Evolutionary conservation across 768 basidiomycete species (phyloP).

Genomic region (Gymnopilus junonius): DNA sequence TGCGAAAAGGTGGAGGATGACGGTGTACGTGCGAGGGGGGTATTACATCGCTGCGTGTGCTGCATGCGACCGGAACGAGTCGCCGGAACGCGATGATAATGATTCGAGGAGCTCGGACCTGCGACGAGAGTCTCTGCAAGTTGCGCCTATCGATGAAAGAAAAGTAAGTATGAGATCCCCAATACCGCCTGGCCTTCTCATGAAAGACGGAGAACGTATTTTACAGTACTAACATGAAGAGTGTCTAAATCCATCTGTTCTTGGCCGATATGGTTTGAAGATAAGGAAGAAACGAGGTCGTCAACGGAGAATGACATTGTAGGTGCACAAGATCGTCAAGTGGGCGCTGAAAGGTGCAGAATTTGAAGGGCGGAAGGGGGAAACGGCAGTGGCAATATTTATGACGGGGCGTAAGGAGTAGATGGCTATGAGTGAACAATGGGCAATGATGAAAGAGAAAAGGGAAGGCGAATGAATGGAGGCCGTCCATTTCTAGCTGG

Average conservation of each 20-base stretch:
- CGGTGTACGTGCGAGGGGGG: conserved; percentile 9
- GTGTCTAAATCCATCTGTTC: conserved; percentile 12
- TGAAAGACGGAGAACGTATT: neutral
- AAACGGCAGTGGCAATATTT: neutral
- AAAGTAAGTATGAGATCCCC: neutral
- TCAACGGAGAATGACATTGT: conserved; percentile 10
- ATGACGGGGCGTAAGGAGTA: neutral
- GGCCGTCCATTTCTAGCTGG: neutral
- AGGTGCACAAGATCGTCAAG: neutral
- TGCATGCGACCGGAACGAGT: neutral
- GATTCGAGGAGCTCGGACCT: neutral
- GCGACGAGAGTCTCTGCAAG: conserved; percentile 6
- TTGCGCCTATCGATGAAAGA: conserved; percentile 2
- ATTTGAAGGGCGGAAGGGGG: neutral
- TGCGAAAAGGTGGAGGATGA: neutral
- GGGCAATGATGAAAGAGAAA: neutral
- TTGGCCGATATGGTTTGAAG: conserved; percentile 17
- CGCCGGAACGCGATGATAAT: neutral
- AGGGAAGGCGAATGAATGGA: neutral
- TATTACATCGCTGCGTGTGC: conserved; percentile 4
- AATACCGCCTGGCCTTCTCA: neutral
- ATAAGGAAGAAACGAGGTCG: conserved; percentile 15
- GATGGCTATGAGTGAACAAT: neutral
- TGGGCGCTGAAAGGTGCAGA: neutral
- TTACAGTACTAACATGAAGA: conserved; percentile 8